A percentile compares a stretch with the other conserved stretches of the same genome.
These are phyloP conservation scores for Podospora appendiculata DNA, from an alignment of 495 filamentous ascomycete genomes.

Conservation along the genomic window DNA sequence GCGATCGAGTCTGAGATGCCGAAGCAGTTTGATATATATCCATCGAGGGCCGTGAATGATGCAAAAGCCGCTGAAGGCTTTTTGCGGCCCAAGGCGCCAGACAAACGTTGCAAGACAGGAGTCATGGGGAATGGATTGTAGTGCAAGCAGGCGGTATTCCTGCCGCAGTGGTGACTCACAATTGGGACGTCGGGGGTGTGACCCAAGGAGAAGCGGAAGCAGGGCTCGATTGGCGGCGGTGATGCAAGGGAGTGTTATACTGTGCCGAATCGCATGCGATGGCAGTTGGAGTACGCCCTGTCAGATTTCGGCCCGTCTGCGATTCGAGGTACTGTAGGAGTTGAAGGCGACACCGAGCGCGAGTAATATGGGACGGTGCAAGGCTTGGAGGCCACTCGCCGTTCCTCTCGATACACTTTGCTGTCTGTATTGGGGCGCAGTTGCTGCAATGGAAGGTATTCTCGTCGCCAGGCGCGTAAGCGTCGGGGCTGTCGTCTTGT, in stretches of 20 bases:
- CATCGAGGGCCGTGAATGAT: not conserved
- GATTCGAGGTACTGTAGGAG: conserved; percentile 7
- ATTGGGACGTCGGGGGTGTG: conserved; percentile 16
- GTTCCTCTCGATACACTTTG: not conserved
- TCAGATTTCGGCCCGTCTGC: conserved; percentile 6
- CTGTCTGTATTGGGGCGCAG: conserved; percentile 13
- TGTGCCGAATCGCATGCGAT: conserved; percentile 29
- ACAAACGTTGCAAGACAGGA: conserved; percentile 2
- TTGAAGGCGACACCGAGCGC: conserved; percentile 16
- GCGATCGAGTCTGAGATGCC: conserved; percentile 1
- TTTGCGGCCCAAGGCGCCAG: not conserved
- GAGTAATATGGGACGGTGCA: not conserved
- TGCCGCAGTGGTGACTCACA: conserved; percentile 11
- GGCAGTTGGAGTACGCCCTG: conserved; percentile 7
- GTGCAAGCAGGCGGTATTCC: conserved; percentile 11
- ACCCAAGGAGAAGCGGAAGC: conserved; percentile 24
- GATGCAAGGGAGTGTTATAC: conserved; percentile 25
- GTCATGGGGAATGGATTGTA: conserved; percentile 2
- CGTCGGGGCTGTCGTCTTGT: not conserved
- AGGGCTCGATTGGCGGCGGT: conserved; percentile 23
- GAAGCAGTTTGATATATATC: not conserved
- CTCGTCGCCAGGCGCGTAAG: conserved; percentile 8
- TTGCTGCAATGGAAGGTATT: conserved; percentile 5
- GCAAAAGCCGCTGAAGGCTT: conserved; percentile 1
- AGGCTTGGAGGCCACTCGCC: conserved; percentile 4